Evolutionary conservation across 2,329 filamentous ascomycete species (phyloP).

Genomic region (Ascochyta rabiei): DNA sequence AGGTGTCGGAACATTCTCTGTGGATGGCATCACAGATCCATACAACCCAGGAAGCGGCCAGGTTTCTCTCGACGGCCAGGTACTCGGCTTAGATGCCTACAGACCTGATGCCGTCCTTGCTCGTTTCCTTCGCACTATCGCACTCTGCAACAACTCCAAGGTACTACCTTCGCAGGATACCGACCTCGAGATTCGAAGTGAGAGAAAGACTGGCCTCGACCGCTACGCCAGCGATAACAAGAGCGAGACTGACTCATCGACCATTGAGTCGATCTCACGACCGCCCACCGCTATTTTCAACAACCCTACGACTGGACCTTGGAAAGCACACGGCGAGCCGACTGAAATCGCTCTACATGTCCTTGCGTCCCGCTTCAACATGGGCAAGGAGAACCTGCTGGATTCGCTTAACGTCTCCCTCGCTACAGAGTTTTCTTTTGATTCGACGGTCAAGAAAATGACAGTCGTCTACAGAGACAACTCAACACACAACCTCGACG

Average conservation of each 20-base stretch:
- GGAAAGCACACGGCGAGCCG: slow-evolving; percentile 47
- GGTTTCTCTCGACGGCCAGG: slow-evolving; percentile 38
- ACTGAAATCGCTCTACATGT: slow-evolving; percentile 50
- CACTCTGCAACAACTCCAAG: slow-evolving; percentile 49
- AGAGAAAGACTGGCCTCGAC: slow-evolving; percentile 54
- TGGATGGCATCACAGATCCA: slow-evolving; percentile 45
- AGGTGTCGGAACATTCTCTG: slow-evolving; percentile 40
- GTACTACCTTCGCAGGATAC: slow-evolving; percentile 33
- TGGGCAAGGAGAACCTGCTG: slow-evolving; percentile 41
- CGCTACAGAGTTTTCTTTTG: slow-evolving; percentile 48
- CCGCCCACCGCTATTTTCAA: slow-evolving; percentile 37
- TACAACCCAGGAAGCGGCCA: slow-evolving; percentile 45
- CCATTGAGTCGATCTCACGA: slow-evolving; percentile 37
- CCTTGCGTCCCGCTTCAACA: slow-evolving; percentile 48
- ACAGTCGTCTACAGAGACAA: slow-evolving; percentile 47
- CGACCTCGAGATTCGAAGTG: slow-evolving; percentile 56
- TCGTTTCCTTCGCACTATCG: slow-evolving; percentile 45
- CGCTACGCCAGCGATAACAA: slow-evolving; percentile 34
- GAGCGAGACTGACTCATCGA: slow-evolving; percentile 41
- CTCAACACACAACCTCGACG: slow-evolving; percentile 35
- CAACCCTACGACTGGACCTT: slow-evolving; percentile 25
- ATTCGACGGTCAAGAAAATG: slow-evolving; percentile 51
- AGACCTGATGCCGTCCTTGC: slow-evolving; percentile 26
- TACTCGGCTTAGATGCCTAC: slow-evolving; percentile 33
- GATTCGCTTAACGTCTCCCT: slow-evolving; percentile 37